Percentiles rank a stretch among this genome's conserved stretches.
Evolutionary conservation across 2,329 filamentous ascomycete species (phyloP).

Genomic region (Trichocomaceae sp.): DNA sequence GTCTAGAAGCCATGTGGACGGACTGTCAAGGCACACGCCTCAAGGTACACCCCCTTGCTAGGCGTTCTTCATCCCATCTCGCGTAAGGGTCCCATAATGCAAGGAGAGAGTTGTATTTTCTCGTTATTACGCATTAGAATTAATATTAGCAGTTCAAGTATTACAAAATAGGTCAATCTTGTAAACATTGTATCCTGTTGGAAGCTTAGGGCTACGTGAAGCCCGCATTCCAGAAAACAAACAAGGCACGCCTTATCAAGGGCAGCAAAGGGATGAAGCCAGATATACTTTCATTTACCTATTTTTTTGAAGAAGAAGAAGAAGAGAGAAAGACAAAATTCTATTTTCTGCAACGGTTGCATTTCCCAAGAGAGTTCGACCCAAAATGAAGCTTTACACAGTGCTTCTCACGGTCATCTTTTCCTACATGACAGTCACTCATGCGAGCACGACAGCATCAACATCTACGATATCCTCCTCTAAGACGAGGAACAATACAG

Average conservation of each 20-base stretch:
- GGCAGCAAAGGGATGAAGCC: conserved; percentile 2
- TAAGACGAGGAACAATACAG: background rate
- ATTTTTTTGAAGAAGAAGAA: background rate
- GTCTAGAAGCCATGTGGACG: too few relatives aligned
- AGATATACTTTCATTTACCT: background rate
- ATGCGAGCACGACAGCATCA: background rate
- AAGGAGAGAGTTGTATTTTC: background rate
- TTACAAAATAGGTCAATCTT: background rate
- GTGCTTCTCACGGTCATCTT: conserved; percentile 1
- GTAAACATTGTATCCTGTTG: background rate
- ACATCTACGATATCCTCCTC: background rate
- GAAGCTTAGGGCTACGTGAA: background rate
- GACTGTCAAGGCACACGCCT: too few relatives aligned
- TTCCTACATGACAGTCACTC: background rate
- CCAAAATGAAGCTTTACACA: background rate
- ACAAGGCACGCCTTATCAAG: conserved; percentile 6
- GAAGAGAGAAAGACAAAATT: background rate
- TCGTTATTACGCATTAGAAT: background rate
- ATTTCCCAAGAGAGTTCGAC: background rate
- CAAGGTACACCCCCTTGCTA: background rate
- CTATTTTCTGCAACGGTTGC: background rate
- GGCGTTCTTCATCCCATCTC: background rate
- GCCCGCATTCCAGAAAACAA: background rate
- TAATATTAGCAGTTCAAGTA: background rate
- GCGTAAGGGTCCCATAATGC: background rate